Evolutionary conservation across 2,329 filamentous ascomycete species (phyloP).

Genomic region (Apiospora malaysiana): DNA sequence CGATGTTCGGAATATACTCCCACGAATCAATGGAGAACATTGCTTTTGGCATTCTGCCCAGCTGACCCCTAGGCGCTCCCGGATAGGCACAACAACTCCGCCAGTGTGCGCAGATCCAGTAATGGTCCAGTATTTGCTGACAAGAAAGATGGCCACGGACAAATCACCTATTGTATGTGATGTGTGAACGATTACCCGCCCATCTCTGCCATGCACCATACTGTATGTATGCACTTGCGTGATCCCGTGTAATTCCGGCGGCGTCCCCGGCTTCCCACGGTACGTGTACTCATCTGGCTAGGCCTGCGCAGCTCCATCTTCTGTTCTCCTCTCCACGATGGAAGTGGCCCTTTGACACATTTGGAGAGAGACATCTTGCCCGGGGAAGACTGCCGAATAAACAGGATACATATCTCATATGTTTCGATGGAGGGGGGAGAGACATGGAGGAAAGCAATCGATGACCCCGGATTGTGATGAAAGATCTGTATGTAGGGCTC

Average conservation of each 20-base stretch:
- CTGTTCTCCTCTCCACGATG: neutral
- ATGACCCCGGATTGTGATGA: neutral
- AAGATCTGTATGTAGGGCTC: neutral
- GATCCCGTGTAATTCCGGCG: slow-evolving; percentile 6
- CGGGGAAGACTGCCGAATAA: neutral
- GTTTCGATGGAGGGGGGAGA: neutral
- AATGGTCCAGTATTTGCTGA: slow-evolving; percentile 3
- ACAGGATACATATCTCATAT: neutral
- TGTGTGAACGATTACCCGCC: neutral
- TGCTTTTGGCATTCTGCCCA: neutral
- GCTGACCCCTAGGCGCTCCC: neutral
- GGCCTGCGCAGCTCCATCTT: neutral
- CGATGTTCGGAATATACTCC: neutral
- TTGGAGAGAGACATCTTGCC: neutral
- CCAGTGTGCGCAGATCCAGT: neutral
- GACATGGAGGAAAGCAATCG: neutral
- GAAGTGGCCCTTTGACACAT: slow-evolving; percentile 1
- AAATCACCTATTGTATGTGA: neutral
- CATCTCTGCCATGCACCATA: neutral
- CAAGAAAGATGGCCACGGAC: neutral
- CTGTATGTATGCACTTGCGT: neutral
- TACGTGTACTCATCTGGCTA: neutral
- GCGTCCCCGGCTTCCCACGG: neutral
- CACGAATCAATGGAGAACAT: neutral
- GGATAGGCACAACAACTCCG: neutral